These are phyloP conservation scores for Candida pini DNA, from an alignment of 805 yeast species.

Conservation along the genomic window DNA sequence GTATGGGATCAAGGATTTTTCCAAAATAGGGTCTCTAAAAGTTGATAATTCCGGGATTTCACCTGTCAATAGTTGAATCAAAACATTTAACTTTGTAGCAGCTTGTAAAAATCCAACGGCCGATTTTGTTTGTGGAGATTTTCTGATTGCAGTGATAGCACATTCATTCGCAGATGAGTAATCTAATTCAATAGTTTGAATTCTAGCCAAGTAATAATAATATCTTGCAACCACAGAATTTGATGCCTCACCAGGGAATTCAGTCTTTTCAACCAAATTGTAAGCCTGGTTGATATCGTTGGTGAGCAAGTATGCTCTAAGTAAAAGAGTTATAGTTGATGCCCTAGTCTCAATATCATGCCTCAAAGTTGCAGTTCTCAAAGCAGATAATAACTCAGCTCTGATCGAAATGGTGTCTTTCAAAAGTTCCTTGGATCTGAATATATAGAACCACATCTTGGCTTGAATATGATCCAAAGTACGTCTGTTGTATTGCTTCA, in stretches of 20 bases:
- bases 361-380: conserved; percentile 85
- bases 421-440: conserved; percentile 67
- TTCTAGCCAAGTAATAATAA: conserved; percentile 84
- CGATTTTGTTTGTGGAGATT: conserved; percentile 85
- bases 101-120: conserved; percentile 86
- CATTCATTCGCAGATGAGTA: conserved; percentile 87
- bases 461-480: conserved; percentile 83
- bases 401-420: conserved; percentile 53
- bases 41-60: conserved; percentile 88
- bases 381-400: conserved; percentile 61
- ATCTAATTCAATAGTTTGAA: conserved; percentile 86
- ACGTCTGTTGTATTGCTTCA: conserved; percentile 68
- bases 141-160: conserved; percentile 90
- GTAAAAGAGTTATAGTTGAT: conserved; percentile 72
- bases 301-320: conserved; percentile 70
- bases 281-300: conserved; percentile 86
- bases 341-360: conserved; percentile 93
- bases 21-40: conserved; percentile 61
- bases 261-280: conserved; percentile 81
- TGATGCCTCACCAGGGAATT: conserved; percentile 73
- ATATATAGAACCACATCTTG: conserved; percentile 88
- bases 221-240: conserved; percentile 90
- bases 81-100: conserved; percentile 80
- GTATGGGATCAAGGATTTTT: conserved; percentile 69
- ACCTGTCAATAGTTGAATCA: conserved; percentile 91